Percentiles rank a stretch among this genome's conserved stretches.
Conservation (phyloP, 192 early-diverging fungal genomes). For the Podila clonocystis region DNA sequence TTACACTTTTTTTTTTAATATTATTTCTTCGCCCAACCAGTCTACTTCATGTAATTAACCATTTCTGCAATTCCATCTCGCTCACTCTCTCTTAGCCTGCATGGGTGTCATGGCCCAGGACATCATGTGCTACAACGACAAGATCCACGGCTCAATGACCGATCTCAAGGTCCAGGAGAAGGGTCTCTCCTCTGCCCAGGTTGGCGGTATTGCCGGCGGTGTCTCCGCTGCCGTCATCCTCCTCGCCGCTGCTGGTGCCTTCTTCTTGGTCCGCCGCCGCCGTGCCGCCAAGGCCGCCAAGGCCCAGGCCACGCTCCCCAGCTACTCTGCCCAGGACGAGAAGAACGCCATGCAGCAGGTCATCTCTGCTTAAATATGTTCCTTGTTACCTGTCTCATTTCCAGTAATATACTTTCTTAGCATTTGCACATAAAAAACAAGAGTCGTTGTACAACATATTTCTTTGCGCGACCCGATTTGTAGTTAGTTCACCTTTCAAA, state of each 20-base stretch:
- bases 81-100: not conserved
- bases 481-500: too few relatives aligned
- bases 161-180: not conserved
- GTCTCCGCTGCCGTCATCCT: constrained; percentile 40
- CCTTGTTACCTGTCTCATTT: not conserved
- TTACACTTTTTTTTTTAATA: too few relatives aligned
- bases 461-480: too few relatives aligned
- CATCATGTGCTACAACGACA: constrained; percentile 30
- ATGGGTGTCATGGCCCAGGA: constrained; percentile 23
- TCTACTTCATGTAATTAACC: too few relatives aligned
- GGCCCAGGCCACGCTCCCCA: constrained; percentile 19
- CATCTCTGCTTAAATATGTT: constrained; percentile 17
- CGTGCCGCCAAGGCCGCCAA: constrained; percentile 31
- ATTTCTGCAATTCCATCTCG: too few relatives aligned
- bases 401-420: not conserved
- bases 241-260: constrained; percentile 28
- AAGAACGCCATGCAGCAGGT: constrained; percentile 44
- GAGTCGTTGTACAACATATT: not conserved
- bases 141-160: constrained; percentile 2
- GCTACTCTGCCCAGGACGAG: constrained; percentile 35
- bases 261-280: constrained; percentile 39
- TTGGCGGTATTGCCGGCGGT: constrained; percentile 48
- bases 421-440: not conserved
- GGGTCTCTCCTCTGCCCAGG: constrained; percentile 17
- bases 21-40: too few relatives aligned